These are phyloP conservation scores for Candida glucosophila DNA, from an alignment of 1,139 yeast species.

Conservation along the genomic window DNA sequence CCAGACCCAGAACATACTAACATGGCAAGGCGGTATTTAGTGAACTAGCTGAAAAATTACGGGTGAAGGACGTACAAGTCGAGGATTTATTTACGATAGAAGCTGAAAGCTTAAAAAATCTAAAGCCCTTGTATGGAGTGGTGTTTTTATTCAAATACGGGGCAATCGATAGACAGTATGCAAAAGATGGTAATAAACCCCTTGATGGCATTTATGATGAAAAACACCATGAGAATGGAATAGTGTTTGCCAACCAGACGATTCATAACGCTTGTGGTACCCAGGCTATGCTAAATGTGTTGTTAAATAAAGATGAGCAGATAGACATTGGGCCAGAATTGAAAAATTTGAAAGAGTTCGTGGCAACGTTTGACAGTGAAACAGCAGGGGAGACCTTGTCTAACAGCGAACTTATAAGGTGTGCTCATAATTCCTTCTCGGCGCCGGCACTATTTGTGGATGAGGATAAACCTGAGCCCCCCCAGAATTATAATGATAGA, in stretches of 20 bases:
- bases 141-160: constrained; percentile 60
- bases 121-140: constrained; percentile 49
- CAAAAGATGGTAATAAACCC: constrained; percentile 23
- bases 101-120: constrained; percentile 27
- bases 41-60: constrained; percentile 50
- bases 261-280: constrained; percentile 75
- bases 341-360: constrained; percentile 41
- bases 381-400: constrained; percentile 58
- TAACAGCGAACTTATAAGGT: constrained; percentile 50
- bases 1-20: too few relatives aligned
- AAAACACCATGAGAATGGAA: constrained; percentile 23
- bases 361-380: constrained; percentile 46
- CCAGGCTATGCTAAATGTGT: constrained; percentile 58
- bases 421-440: constrained; percentile 58
- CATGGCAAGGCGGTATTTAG: constrained; percentile 57
- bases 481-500: constrained; percentile 26
- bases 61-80: constrained; percentile 49
- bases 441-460: constrained; percentile 47
- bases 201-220: constrained; percentile 38
- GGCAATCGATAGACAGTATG: constrained; percentile 22
- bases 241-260: constrained; percentile 60
- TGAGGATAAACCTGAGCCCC: too few relatives aligned
- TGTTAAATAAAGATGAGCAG: constrained; percentile 33
- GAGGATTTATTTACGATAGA: constrained; percentile 55
- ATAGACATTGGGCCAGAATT: constrained; percentile 45